A percentile compares a stretch with the other conserved stretches of the same genome.
Conservation (phyloP, 495 filamentous ascomycete genomes). For the Lepraria neglecta region DNA sequence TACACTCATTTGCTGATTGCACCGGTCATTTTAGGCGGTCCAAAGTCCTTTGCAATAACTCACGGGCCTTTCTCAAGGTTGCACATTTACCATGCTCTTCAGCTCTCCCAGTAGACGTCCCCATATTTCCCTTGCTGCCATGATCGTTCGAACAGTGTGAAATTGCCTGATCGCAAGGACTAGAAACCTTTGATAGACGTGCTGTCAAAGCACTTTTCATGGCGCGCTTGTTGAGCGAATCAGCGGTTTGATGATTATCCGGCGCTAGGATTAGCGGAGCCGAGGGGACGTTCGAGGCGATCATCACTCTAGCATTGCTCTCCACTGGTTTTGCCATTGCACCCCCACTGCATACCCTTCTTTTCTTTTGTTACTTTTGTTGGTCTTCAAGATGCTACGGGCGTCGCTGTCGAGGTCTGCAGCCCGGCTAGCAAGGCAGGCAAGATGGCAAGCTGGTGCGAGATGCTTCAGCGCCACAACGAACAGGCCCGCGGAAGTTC, state of each 20-base stretch:
- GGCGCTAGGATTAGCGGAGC: slow-evolving; percentile 6
- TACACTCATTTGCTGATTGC: too few species aligned
- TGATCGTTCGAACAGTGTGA: too few species aligned
- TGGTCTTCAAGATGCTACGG: slow-evolving; percentile 69
- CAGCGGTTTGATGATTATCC: not conserved
- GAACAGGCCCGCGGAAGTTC: slow-evolving; percentile 74
- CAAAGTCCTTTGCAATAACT: too few species aligned
- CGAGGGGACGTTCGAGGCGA: not conserved
- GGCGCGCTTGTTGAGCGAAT: slow-evolving; percentile 4
- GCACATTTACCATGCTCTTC: too few species aligned
- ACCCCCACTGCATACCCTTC: slow-evolving; percentile 21
- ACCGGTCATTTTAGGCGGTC: too few species aligned
- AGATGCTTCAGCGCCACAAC: slow-evolving; percentile 70
- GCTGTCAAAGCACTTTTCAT: not conserved
- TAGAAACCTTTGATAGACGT: too few species aligned
- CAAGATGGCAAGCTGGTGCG: slow-evolving; percentile 50
- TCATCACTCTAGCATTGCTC: slow-evolving; percentile 28
- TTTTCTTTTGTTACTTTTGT: slow-evolving; percentile 31
- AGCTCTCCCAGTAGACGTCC: too few species aligned
- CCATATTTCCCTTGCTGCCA: too few species aligned
- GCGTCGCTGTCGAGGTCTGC: slow-evolving; percentile 80
- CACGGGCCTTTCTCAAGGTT: too few species aligned
- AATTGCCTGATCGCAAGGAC: too few species aligned
- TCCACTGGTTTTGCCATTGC: slow-evolving; percentile 3
- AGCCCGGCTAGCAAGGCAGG: slow-evolving; percentile 65